Evolutionary conservation across 441 rosid species (phyloP).

Genomic region (Hura crepitans): DNA sequence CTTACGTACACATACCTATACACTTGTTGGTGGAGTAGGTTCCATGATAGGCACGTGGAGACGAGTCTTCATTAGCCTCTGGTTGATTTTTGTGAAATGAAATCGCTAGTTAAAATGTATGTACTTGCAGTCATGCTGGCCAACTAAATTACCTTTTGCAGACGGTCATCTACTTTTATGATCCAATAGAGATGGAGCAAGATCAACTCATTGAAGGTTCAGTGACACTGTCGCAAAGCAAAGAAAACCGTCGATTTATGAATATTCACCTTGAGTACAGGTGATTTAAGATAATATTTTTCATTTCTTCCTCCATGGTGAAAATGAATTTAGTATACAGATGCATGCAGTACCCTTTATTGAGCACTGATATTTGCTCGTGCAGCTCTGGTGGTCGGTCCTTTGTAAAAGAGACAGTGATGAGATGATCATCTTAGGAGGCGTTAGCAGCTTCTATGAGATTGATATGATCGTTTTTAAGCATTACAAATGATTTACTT

Average conservation of each 20-base stretch:
- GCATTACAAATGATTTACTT: slow-evolving; percentile 5
- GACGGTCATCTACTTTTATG: slow-evolving; percentile 90
- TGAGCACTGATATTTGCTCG: slow-evolving; percentile 17
- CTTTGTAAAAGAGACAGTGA: slow-evolving; percentile 76
- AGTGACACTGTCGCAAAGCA: slow-evolving; percentile 75
- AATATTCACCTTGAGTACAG: slow-evolving; percentile 85
- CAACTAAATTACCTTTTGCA: slow-evolving; percentile 37
- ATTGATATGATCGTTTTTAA: slow-evolving; percentile 9
- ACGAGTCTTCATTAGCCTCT: background rate
- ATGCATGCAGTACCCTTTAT: background rate
- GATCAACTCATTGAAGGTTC: slow-evolving; percentile 88
- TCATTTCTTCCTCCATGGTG: background rate
- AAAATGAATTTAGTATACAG: slow-evolving; percentile 7
- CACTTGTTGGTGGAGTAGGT: too few species aligned
- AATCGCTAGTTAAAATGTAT: background rate
- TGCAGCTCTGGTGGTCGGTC: slow-evolving; percentile 90
- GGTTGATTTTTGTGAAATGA: background rate
- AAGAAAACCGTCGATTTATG: slow-evolving; percentile 89
- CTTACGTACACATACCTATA: too few species aligned
- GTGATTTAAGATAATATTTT: slow-evolving; percentile 34
- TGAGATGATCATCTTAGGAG: slow-evolving; percentile 46
- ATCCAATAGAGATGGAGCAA: slow-evolving; percentile 86
- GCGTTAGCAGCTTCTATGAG: background rate
- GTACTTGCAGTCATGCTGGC: background rate
- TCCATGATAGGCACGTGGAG: background rate